Conservation (phyloP, 805 yeast genomes). For the Lipomyces japonicus region DNA sequence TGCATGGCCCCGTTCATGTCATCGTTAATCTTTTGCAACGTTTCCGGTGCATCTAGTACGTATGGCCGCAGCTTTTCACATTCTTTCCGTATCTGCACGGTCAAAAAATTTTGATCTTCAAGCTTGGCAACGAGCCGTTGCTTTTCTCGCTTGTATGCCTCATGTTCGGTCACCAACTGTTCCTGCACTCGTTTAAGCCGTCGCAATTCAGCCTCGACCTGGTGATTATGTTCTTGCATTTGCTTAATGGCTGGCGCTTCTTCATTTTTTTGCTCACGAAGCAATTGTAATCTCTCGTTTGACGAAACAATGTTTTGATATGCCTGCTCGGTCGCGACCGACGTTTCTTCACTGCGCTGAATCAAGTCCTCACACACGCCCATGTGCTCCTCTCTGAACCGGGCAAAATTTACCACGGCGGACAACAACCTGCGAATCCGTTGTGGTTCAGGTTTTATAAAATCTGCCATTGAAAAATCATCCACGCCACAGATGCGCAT, state of each 20-base stretch:
- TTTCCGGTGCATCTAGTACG: conserved; percentile 57
- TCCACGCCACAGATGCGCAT: conserved; percentile 57
- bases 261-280: conserved; percentile 30
- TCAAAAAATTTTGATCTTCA: conserved; percentile 57
- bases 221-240: conserved; percentile 48
- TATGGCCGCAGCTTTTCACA: conserved; percentile 58
- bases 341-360: conserved; percentile 38
- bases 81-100: conserved; percentile 55
- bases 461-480: conserved; percentile 72
- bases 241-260: conserved; percentile 35
- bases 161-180: conserved; percentile 55
- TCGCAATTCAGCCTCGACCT: conserved; percentile 60
- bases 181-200: conserved; percentile 62
- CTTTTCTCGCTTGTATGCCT: conserved; percentile 61
- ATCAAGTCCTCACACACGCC: conserved; percentile 64
- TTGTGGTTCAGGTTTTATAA: conserved; percentile 69
- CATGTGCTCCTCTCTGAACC: conserved; percentile 75
- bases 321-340: conserved; percentile 18
- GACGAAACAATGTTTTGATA: conserved; percentile 11
- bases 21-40: conserved; percentile 49
- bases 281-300: conserved; percentile 19
- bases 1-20: conserved; percentile 49
- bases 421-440: conserved; percentile 66
- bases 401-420: conserved; percentile 79
- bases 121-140: conserved; percentile 52